Evolutionary conservation across 495 filamentous ascomycete genomes (phyloP).

Genomic region (Parathielavia appendiculata): DNA sequence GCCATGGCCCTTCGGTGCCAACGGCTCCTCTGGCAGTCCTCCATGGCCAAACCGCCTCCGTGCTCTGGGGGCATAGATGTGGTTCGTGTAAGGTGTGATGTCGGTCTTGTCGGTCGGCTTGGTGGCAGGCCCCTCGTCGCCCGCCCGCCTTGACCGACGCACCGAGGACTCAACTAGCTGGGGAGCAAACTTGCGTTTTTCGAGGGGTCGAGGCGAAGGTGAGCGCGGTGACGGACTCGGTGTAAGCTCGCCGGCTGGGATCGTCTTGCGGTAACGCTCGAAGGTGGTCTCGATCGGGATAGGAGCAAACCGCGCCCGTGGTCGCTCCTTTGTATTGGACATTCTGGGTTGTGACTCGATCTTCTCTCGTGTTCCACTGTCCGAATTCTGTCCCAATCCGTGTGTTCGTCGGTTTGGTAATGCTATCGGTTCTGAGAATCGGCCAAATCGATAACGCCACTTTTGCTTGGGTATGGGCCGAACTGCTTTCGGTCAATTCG

Average conservation of each 20-base stretch:
- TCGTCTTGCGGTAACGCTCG: slow-evolving; percentile 46
- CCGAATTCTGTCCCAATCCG: not conserved
- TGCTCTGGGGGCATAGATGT: slow-evolving; percentile 49
- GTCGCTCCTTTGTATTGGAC: slow-evolving; percentile 27
- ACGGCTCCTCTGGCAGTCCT: slow-evolving; percentile 18
- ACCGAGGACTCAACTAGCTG: slow-evolving; percentile 63
- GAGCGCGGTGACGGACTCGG: slow-evolving; percentile 48
- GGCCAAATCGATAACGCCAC: not conserved
- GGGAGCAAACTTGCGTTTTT: slow-evolving; percentile 52
- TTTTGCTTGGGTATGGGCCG: not conserved
- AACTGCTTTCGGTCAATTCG: slow-evolving; percentile 2
- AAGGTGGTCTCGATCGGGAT: slow-evolving; percentile 58
- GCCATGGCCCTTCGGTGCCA: slow-evolving; percentile 26
- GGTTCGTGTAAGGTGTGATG: slow-evolving; percentile 53
- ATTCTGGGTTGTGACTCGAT: slow-evolving; percentile 16
- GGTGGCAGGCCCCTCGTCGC: slow-evolving; percentile 48
- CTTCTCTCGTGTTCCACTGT: slow-evolving; percentile 12
- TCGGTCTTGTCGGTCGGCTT: slow-evolving; percentile 52
- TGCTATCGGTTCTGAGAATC: not conserved
- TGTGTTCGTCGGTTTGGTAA: not conserved
- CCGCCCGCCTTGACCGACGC: slow-evolving; percentile 49
- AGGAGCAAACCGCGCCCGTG: slow-evolving; percentile 49
- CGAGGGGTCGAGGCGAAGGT: slow-evolving; percentile 30
- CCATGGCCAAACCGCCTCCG: slow-evolving; percentile 31
- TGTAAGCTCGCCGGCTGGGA: slow-evolving; percentile 44